phyloP scores from a whole-genome alignment of 306 rosid species.

The Casuarina glauca region DNA sequence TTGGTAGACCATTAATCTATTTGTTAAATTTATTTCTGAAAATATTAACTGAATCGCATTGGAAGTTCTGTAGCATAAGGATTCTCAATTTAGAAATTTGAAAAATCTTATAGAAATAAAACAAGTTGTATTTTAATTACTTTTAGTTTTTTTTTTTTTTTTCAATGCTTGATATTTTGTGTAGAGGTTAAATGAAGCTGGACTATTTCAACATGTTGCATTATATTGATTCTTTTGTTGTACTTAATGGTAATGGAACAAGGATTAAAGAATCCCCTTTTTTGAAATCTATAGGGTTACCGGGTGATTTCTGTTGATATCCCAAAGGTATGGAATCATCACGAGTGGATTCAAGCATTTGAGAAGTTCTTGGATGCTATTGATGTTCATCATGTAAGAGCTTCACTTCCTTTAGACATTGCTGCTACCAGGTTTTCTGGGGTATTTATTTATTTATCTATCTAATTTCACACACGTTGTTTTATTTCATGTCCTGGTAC shows the following conservation, averaged over 20 bases:
- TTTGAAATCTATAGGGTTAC: slow-evolving; percentile 69
- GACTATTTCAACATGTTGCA: neutral
- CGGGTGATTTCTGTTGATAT: slow-evolving; percentile 93
- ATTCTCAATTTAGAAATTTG: neutral
- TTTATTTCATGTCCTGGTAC: slow-evolving; percentile 15
- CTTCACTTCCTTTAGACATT: slow-evolving; percentile 20
- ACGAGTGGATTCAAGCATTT: slow-evolving; percentile 93
- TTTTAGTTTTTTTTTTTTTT: neutral
- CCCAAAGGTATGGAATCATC: slow-evolving; percentile 92
- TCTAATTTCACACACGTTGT: slow-evolving; percentile 4
- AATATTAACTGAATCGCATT: neutral
- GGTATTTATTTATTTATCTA: slow-evolving; percentile 16
- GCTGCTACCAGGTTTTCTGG: slow-evolving; percentile 7
- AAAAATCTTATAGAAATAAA: neutral
- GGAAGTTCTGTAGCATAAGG: neutral
- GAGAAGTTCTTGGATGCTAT: slow-evolving; percentile 99
- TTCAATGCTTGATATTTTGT: neutral
- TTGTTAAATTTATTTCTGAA: neutral
- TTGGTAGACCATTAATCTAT: neutral
- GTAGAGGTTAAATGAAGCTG: neutral
- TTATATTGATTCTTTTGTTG: neutral
- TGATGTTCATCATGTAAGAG: slow-evolving; percentile 90
- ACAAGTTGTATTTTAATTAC: neutral
- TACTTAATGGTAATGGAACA: neutral
- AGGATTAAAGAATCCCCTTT: neutral